These are phyloP conservation scores for Macrolepiota albuminosa DNA, from an alignment of 768 basidiomycete species.

Conservation along the genomic window DNA sequence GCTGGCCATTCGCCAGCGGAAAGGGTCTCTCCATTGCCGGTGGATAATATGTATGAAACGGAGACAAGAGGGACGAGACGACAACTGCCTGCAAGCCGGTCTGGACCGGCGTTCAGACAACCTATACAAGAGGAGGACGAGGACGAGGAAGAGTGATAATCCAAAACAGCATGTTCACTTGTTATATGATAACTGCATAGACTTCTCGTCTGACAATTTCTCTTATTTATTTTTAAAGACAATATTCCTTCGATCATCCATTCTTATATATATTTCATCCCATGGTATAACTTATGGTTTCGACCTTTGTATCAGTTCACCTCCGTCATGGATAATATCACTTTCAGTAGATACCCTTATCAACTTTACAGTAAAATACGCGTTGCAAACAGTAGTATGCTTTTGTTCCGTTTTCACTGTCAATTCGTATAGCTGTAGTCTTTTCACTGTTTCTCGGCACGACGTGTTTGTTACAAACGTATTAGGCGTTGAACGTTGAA, in stretches of 20 bases:
- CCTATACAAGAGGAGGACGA: slow-evolving; percentile 86
- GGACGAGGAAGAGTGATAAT: slow-evolving; percentile 62
- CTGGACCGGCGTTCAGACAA: slow-evolving; percentile 67
- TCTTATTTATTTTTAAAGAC: neutral
- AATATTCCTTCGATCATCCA: neutral
- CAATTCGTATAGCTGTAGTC: neutral
- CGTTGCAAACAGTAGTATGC: neutral
- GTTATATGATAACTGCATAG: neutral
- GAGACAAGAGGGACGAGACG: slow-evolving; percentile 58
- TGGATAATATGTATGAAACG: slow-evolving; percentile 43
- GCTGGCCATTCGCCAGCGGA: slow-evolving; percentile 57
- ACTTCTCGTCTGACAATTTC: neutral
- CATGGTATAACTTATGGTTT: slow-evolving; percentile 3
- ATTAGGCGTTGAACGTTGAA: neutral
- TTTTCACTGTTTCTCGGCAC: neutral
- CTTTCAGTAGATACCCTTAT: slow-evolving; percentile 13
- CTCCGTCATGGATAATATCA: slow-evolving; percentile 9
- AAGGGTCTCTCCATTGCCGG: slow-evolving; percentile 54
- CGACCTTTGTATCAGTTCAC: slow-evolving; percentile 4
- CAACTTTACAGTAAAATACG: neutral
- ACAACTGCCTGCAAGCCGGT: slow-evolving; percentile 62
- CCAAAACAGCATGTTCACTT: neutral
- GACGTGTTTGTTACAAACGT: neutral
- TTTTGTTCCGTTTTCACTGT: neutral
- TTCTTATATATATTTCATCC: neutral